Evolutionary conservation across 2,329 filamentous ascomycete genomes (phyloP), one percentile per base, ranked within the genome.

Genomic region (Ophiosphaerella korrae): DNA sequence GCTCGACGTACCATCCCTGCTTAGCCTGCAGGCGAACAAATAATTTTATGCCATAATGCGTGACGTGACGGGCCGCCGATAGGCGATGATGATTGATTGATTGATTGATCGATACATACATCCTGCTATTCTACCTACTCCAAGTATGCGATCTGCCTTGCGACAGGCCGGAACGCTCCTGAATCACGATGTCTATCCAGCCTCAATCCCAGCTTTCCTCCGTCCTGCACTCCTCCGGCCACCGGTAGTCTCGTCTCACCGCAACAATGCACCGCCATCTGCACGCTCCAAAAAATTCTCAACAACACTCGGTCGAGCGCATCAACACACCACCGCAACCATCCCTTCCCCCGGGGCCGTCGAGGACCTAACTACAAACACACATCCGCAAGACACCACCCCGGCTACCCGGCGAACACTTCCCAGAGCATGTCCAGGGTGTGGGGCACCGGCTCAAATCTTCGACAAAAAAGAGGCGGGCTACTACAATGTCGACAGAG

Each of bases 401-500:
- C 21, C 45, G 29, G 36, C 52, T 21, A 23, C 44, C 37, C 46
- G 41, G n/a, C 55, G 46, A 23, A 41, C 62, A 6, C 63, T 86
- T 11, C 83, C 83, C 0, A 48, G 77, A 6, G 77, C 79, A 21
- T 87, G 85, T 66, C 84, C 85, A 26, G 85, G 85, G 59, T 88
- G 85, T 58, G 85, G 85, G 46, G 85, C 84, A 24, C 79, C 81
- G 32, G 78, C 82, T 31, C 84, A 87, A 67, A 81, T 79, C 5
- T 66, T 82, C 42, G 78, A 82, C 40, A 73, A 78, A 32, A 72
- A 78, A 1, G 78, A 82, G 57, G 79, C 84, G 2, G 85, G 85
- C 9, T 87, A 78, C 67, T 88, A 86, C 66, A 75, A 77, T 50
- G 65, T 74, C 39, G 74, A 71, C 26, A 75, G 81, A 50, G 81